phyloP scores from a whole-genome alignment of 2,329 filamentous ascomycete species.

The Colletotrichum sp. region DNA sequence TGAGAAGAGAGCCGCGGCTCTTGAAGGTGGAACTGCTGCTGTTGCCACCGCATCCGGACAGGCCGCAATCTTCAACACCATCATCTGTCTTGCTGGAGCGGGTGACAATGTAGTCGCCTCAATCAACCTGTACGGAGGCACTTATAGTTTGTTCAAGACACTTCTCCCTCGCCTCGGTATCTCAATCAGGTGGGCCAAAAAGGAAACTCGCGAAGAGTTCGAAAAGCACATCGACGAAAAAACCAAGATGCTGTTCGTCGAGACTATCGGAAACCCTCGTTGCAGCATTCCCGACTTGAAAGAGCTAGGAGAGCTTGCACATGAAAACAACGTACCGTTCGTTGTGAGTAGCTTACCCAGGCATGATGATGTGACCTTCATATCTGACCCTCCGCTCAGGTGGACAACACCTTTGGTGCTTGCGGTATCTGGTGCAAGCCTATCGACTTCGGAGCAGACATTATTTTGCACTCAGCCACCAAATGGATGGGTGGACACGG shows the following conservation, averaged over 20 bases:
- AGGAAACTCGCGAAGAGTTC: conserved; percentile 85
- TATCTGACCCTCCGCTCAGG: conserved; percentile 23
- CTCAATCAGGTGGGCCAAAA: conserved; percentile 66
- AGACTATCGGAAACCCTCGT: conserved; percentile 90
- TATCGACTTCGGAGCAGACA: conserved; percentile 73
- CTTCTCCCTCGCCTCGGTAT: conserved; percentile 38
- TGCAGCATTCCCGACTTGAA: conserved; percentile 82
- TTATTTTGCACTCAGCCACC: conserved; percentile 73
- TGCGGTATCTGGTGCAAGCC: conserved; percentile 70
- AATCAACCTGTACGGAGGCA: conserved; percentile 90
- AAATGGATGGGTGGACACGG: conserved; percentile 80
- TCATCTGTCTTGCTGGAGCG: conserved; percentile 84
- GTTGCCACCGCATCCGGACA: conserved; percentile 86
- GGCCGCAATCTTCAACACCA: conserved; percentile 74
- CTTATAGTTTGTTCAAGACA: conserved; percentile 97
- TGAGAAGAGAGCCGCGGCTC: conserved; percentile 90
- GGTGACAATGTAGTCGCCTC: conserved; percentile 95
- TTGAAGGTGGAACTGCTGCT: conserved; percentile 88
- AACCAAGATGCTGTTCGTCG: conserved; percentile 89
- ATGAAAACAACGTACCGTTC: conserved; percentile 34
- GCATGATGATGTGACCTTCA: not conserved
- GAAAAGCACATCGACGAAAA: conserved; percentile 86
- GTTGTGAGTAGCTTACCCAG: conserved; percentile 11
- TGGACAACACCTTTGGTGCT: conserved; percentile 76
- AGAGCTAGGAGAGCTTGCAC: conserved; percentile 67